Conservation (phyloP, 495 filamentous ascomycete species). For the Hypoxylon subgilvum region DNA sequence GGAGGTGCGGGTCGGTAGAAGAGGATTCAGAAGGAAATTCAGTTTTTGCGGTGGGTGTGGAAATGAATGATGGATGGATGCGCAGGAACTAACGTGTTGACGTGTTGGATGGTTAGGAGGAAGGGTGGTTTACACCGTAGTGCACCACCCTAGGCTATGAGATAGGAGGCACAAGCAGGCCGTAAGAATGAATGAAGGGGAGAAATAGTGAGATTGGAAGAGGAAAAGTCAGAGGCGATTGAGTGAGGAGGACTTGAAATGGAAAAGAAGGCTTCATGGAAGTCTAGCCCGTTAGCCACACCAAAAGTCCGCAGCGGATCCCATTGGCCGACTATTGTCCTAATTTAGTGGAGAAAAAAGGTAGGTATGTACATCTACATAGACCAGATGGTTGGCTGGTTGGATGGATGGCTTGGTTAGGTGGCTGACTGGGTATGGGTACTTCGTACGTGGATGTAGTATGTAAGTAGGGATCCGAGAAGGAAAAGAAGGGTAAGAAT, state of each 20-base stretch:
- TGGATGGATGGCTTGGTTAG: no score
- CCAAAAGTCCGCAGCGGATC: conserved; percentile 19
- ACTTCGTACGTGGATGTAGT: no score
- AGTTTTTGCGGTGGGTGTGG: conserved; percentile 14
- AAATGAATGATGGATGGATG: conserved; percentile 15
- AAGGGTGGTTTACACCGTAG: conserved; percentile 32
- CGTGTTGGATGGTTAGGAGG: conserved; percentile 26
- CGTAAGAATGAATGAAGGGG: conserved; percentile 39
- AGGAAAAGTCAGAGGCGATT: conserved; percentile 37
- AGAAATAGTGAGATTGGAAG: conserved; percentile 38
- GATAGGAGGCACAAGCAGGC: conserved; percentile 14
- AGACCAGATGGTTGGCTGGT: neutral
- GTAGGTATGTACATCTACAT: conserved; percentile 1
- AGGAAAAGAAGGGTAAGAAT: no score
- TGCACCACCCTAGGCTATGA: conserved; percentile 48
- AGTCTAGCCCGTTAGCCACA: conserved; percentile 36
- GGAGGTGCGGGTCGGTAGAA: conserved; percentile 1
- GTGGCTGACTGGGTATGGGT: no score
- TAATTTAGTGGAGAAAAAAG: conserved; percentile 35
- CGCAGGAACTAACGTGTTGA: conserved; percentile 19
- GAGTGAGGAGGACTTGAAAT: conserved; percentile 42
- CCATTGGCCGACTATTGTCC: conserved; percentile 31
- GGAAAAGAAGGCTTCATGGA: conserved; percentile 39
- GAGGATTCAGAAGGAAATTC: conserved; percentile 17
- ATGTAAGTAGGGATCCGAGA: no score